Conservation (phyloP, 768 basidiomycete species). For the Mycena vitilis region DNA sequence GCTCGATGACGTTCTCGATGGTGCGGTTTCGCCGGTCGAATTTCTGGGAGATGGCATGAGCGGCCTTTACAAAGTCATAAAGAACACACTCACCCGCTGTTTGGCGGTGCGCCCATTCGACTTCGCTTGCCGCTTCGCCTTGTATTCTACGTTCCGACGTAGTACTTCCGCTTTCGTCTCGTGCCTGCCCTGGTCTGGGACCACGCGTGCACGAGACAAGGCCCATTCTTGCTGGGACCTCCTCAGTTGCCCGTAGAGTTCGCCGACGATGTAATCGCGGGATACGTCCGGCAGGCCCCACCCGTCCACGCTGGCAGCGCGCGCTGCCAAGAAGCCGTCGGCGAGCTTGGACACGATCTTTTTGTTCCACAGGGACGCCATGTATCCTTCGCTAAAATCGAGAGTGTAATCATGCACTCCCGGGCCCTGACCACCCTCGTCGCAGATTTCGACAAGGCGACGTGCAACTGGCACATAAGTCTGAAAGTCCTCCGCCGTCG, state of each 20-base stretch:
- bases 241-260: constrained; percentile 17
- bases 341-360: too few species aligned
- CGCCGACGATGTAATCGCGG: constrained; percentile 1
- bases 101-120: background rate
- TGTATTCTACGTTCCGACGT: too few species aligned
- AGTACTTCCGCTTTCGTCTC: too few species aligned
- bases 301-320: background rate
- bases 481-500: background rate
- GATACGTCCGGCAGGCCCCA: constrained; percentile 22
- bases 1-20: constrained; percentile 3
- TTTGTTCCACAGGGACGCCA: background rate
- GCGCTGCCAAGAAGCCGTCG: background rate
- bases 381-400: background rate
- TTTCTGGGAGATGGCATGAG: background rate
- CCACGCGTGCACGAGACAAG: background rate
- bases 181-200: background rate
- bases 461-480: background rate
- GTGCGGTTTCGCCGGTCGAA: background rate
- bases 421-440: background rate
- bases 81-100: background rate
- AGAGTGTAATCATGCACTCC: background rate
- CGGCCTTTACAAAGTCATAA: background rate
- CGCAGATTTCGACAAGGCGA: background rate
- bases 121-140: background rate
- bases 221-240: constrained; percentile 23